Conservation (phyloP, 768 basidiomycete species). For the Mycena vitilis region DNA sequence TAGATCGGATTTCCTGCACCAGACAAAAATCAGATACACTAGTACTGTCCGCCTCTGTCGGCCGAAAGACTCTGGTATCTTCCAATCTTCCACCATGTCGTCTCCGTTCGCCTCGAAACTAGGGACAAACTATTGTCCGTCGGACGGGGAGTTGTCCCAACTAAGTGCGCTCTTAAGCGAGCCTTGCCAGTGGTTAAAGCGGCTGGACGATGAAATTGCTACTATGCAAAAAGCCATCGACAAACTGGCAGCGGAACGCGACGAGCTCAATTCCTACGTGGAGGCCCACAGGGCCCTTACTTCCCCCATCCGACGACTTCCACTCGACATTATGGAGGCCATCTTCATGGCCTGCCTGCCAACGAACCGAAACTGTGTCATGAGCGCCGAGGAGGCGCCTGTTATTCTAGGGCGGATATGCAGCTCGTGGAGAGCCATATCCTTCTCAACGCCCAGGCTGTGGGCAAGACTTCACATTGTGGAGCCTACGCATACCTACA, state of each 20-base stretch:
- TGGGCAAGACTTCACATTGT: conserved; percentile 40
- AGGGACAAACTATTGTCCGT: conserved; percentile 21
- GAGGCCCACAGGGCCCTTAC: conserved; percentile 11
- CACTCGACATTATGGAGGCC: conserved; percentile 21
- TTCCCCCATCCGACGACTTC: conserved; percentile 10
- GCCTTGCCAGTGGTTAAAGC: neutral
- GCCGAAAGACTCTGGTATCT: too few species aligned
- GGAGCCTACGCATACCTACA: neutral
- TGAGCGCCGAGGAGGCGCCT: conserved; percentile 38
- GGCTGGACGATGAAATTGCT: conserved; percentile 12
- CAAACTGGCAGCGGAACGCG: neutral
- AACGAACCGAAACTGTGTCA: conserved; percentile 24
- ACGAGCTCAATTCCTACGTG: neutral
- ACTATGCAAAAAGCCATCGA: neutral
- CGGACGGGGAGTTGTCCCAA: conserved; percentile 10
- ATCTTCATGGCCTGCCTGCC: conserved; percentile 33
- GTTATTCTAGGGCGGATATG: conserved; percentile 47
- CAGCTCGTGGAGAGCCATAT: conserved; percentile 42
- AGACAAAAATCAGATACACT: too few species aligned
- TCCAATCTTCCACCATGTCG: neutral
- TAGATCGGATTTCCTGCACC: too few species aligned
- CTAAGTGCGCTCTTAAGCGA: conserved; percentile 6
- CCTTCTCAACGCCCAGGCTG: conserved; percentile 40
- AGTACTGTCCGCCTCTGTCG: too few species aligned
- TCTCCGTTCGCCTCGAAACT: conserved; percentile 15